Conservation (phyloP, 2,329 filamentous ascomycete species). For the Pseudogymnoascus sp. region DNA sequence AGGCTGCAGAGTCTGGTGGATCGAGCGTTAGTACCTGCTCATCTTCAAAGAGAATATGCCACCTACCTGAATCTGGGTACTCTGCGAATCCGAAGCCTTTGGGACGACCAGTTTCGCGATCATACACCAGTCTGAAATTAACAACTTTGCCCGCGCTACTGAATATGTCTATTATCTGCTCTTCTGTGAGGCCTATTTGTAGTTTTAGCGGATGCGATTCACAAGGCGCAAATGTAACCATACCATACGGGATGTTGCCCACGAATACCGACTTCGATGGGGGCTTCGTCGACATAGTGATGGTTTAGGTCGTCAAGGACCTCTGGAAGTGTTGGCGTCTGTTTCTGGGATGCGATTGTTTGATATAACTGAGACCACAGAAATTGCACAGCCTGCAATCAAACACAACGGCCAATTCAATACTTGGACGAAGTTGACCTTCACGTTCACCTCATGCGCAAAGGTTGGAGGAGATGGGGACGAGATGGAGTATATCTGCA, state of each 20-base stretch:
- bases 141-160: conserved; percentile 82
- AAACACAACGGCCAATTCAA: neutral
- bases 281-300: conserved; percentile 63
- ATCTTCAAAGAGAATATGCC: conserved; percentile 1
- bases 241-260: conserved; percentile 78
- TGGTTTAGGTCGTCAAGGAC: conserved; percentile 10
- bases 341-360: neutral
- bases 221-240: conserved; percentile 18
- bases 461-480: neutral
- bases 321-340: neutral
- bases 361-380: neutral
- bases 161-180: conserved; percentile 92
- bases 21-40: conserved; percentile 9
- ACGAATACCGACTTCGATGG: conserved; percentile 76
- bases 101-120: conserved; percentile 86
- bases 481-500: conserved; percentile 6
- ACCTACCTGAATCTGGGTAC: conserved; percentile 77
- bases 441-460: conserved; percentile 7
- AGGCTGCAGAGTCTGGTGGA: conserved; percentile 64
- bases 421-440: neutral
- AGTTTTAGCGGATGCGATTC: conserved; percentile 13
- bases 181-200: conserved; percentile 77
- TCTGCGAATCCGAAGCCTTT: conserved; percentile 97
- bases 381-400: neutral
- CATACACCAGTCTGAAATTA: conserved; percentile 89